Evolutionary conservation across 352 stramenopile species (phyloP), one percentile per base, ranked within the genome.

Genomic region (Phytophthora europaea): DNA sequence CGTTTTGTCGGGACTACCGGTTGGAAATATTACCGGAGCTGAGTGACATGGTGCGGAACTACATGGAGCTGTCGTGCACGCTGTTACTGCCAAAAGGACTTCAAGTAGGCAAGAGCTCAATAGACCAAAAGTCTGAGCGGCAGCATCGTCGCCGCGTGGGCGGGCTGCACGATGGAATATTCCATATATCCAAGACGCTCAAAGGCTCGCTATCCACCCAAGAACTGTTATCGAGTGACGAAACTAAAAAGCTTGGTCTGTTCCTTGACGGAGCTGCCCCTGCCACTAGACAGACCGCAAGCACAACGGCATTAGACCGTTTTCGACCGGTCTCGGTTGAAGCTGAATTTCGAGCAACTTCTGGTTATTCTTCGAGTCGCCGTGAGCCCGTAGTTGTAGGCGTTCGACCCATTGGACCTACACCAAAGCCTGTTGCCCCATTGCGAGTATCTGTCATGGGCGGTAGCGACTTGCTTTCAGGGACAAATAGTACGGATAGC

Each of bases 1-100:
- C 79, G 1, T 94, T 94, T 59, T 94, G 87, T 50, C 78, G 78
- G 0, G 82, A 92, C 65, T 96, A 94, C 67, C 91, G 89, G 28
- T 70, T 96, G n/a, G 89, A 96, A 72, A 76, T 94, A 12, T 74
- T 83, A 1, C 54, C 69, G 9, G 75, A 89, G 23, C 60, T 94
- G 2, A 76, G 70, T 10, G 73, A 77, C 13, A 77, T 87, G 51
- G 23, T 94, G 5, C 65, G 69, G 20, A 80, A 72, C 1, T 94
- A 90, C 59, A 94, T 93, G 87, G 59, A 84, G 23, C 64, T 76
- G n/a, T 88, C 84, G 9, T 89, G 84, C 22, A 79, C 76, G 6
- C 65, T 93, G 45, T 33, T 94, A 36, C 61, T 93, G 4, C 87
- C 87, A 12, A 80, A 78, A 28, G 85, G 85, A 0, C 79, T 93